phyloP scores from a whole-genome alignment of 495 filamentous ascomycete genomes.

The Trichocladium uniseriatum region DNA sequence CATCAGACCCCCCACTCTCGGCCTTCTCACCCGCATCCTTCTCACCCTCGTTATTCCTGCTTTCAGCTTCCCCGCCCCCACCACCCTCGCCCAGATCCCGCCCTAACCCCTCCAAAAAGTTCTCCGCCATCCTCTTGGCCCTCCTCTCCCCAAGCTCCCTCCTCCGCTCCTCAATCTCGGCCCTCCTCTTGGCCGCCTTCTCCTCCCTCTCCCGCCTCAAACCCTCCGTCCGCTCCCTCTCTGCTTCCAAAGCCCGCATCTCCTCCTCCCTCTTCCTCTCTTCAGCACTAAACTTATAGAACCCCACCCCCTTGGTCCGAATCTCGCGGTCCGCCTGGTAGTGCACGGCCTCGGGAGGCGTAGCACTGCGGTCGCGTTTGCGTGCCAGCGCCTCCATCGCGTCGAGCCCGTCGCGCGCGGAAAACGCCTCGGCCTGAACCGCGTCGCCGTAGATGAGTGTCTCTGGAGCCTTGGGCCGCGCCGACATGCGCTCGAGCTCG shows the following conservation, averaged over 20 bases:
- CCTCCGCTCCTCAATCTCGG: slow-evolving; percentile 46
- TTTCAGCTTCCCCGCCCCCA: background rate
- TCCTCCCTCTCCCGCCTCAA: slow-evolving; percentile 46
- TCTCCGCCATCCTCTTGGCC: slow-evolving; percentile 59
- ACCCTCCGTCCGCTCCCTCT: slow-evolving; percentile 59
- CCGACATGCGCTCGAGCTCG: slow-evolving; percentile 40
- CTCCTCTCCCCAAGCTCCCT: slow-evolving; percentile 46
- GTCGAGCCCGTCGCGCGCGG: slow-evolving; percentile 46
- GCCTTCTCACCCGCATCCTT: too few relatives aligned
- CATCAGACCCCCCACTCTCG: too few relatives aligned
- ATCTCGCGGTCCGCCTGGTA: slow-evolving; percentile 80
- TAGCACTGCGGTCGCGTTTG: slow-evolving; percentile 62
- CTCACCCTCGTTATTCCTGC: too few relatives aligned
- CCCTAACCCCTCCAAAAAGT: slow-evolving; percentile 54
- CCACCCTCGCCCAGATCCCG: slow-evolving; percentile 14
- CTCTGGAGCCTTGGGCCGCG: slow-evolving; percentile 49
- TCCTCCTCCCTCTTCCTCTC: slow-evolving; percentile 53
- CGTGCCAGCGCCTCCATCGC: slow-evolving; percentile 65
- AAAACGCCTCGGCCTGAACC: slow-evolving; percentile 73
- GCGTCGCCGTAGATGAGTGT: slow-evolving; percentile 77
- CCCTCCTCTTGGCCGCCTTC: slow-evolving; percentile 30
- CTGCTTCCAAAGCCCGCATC: slow-evolving; percentile 62
- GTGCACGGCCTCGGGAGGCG: slow-evolving; percentile 68
- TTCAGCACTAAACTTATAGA: slow-evolving; percentile 75
- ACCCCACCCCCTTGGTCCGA: slow-evolving; percentile 78